Evolutionary conservation across 768 basidiomycete species (phyloP), one percentile per base, ranked within the genome.

Genomic region (Udeniomyces megalosporus): DNA sequence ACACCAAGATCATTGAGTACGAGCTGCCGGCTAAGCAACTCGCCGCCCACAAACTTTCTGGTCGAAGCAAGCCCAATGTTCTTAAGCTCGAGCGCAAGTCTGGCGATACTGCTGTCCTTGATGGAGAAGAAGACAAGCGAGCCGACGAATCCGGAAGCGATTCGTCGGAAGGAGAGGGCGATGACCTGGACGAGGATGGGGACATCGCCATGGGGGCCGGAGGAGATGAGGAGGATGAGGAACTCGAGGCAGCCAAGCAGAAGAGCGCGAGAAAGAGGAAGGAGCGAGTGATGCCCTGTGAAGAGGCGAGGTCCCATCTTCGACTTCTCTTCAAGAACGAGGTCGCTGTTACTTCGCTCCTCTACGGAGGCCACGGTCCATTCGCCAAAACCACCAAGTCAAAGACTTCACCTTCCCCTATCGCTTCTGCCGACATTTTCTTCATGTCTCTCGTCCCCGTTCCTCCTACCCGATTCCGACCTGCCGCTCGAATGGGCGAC

Each of bases 391-490:
- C 55, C 4, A 44, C 48, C 7, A 38, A 66, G 17, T 47, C 31
- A 12, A 42, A 45, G n/a, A 58, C 55, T 29, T 35, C 32, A n/a
- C 28, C 34, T 12, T 46, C 55, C 29, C 62, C 60, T 0, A 44
- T 66, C 28, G 59, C 69, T n/a, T 64, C 69, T 2, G 85, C 91
- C 48, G 95, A 97, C 72, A 90, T 97, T 81, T 97, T 97, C 75
- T 99, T 99, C 78, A 77, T 96, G 77, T 87, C 92, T 35, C 89
- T 87, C 57, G 73, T 99, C 24, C 83, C 89, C 32, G 86, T 97
- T 22, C 80, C 91, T 17, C 95, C 95, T 17, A 93, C 89, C 7
- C 86, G 93, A 38, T 99, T 97, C 78, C 83, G 95, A 50, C 95
- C 95, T 3, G 86, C 95, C 2, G 80, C 88, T 2, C 85, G 83